Evolutionary conservation across 768 basidiomycete genomes (phyloP), one percentile per base, ranked within the genome.

Genomic region (Agrocybe chaxingu): DNA sequence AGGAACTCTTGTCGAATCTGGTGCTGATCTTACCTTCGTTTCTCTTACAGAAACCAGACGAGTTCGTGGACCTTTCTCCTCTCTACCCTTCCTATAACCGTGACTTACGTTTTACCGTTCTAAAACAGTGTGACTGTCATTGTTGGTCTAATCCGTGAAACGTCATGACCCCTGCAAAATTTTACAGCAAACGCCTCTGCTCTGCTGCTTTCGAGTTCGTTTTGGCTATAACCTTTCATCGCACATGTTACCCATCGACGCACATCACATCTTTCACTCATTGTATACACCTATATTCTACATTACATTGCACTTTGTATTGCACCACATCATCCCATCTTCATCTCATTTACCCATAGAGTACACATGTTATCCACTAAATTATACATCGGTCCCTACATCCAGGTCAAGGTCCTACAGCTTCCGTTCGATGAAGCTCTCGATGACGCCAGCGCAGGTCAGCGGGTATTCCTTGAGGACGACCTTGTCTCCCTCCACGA

Each of bases 391-490:
- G 36, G 42, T 48, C 29, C 39, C 13, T 31, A 36, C 38, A 42
- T 52, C 36, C 34, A 50, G 34, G 32, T 43, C n/a, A 42, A 18
- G n/a, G 12, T 37, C 38, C 68, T 60, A 86, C 48, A 86, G 60
- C 39, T 69, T 73, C 45, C 87, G 73, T 63, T 93, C 91, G 52
- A 95, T 81, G 68, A 87, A 87, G 58, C 88, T 89, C 67, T 91
- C 79, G 47, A 95, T 89, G 32, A 84, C 75, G 31, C 92, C 92
- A 16, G 77, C 83, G 1, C 79, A 60, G 0, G 84, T 89, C 48
- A 88, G 68, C 7, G 87, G 81, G 62, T 92, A 92, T 60, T 93
- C 90, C 64, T 82, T 89, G 52, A 95, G 68, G 47, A 82, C 70
- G 24, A 90, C 87, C 57, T 89, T 80, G 24, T 72, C 84, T 55